Evolutionary conservation across 2,329 filamentous ascomycete genomes (phyloP), one percentile per base, ranked within the genome.

Genomic region (Colletotrichum liriopes): DNA sequence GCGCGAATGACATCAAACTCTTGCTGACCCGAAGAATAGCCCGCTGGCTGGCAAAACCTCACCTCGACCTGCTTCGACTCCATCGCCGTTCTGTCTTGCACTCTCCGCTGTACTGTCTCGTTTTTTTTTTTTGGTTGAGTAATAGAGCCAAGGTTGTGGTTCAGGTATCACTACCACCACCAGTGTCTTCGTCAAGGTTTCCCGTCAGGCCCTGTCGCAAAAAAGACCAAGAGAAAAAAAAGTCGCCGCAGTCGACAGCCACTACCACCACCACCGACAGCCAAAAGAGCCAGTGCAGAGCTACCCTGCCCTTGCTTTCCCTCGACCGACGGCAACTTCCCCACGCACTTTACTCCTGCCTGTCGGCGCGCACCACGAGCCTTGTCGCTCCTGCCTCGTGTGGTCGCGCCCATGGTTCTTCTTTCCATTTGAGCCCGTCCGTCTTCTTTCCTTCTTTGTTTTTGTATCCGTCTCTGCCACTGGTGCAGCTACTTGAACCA

Each of bases 341-440:
- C 70, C 70, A 72, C 70, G 66, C 65, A 72, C 66, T 49, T 68
- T 45, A 12, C 64, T 71, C 47, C 59, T 72, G 49, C 51, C 37
- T 64, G 65, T 64, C 52, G 65, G 70, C 70, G 70, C 67, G 45
- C 64, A 71, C 56, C 63, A 71, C 64, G 70, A 72, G 70, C 70
- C 65, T 72, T 32, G 65, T 60, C 65, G 65, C 70, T 72, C 65
- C 54, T 72, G 54, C 70, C 59, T 72, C 60, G 66, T 59, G 65
- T 52, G 60, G 65, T 72, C 55, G 70, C 70, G 70, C 55, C 60
- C 65, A 72, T 72, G 69, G 47, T 65, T 43, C 12, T 65, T 37
- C 41, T 51, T 72, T 70, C 59, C 60, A 55, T 45, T 58, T 56
- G 39, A 70, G 47, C 54, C 59, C n/a, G 62, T 71, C 52, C 59